Percentiles rank a stretch among this genome's conserved stretches.
phyloP scores from a whole-genome alignment of 108 stramenopile genomes.

The Skeletonema tropicum region DNA sequence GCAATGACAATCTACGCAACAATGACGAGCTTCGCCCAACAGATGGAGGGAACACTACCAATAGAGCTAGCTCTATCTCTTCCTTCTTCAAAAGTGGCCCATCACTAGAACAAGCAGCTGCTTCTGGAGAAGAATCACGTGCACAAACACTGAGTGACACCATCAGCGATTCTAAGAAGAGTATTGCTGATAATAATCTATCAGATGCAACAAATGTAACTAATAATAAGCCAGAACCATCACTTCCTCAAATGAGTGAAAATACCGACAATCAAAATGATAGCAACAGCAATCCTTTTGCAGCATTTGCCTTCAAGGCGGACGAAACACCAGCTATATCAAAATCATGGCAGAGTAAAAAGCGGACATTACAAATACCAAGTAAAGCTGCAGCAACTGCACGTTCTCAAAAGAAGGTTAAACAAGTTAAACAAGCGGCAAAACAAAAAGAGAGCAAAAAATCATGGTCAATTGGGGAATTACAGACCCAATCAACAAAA shows the following conservation, averaged over 20 bases:
- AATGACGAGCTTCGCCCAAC: neutral
- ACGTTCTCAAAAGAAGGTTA: neutral
- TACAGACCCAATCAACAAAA: conserved; percentile 5
- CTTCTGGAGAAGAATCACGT: neutral
- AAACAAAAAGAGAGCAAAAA: neutral
- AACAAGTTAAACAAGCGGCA: neutral
- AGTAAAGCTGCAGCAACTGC: neutral
- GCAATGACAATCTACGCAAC: neutral
- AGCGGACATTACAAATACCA: conserved; percentile 6
- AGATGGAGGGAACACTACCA: neutral
- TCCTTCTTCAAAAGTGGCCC: neutral
- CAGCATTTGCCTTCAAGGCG: conserved; percentile 48
- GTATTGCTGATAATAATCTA: neutral
- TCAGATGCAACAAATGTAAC: too few species aligned
- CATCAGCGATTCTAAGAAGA: neutral
- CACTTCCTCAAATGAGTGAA: neutral
- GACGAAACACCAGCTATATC: neutral
- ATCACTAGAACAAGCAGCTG: neutral
- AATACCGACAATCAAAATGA: neutral
- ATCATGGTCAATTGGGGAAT: neutral
- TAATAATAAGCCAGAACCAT: neutral
- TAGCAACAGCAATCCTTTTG: conserved; percentile 51
- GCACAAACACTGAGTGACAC: neutral
- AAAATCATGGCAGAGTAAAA: conserved; percentile 11
- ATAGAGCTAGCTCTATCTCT: neutral